Evolutionary conservation across 2,329 filamentous ascomycete species (phyloP), one percentile per base, ranked within the genome.

Genomic region (Apiospora malaysiana): DNA sequence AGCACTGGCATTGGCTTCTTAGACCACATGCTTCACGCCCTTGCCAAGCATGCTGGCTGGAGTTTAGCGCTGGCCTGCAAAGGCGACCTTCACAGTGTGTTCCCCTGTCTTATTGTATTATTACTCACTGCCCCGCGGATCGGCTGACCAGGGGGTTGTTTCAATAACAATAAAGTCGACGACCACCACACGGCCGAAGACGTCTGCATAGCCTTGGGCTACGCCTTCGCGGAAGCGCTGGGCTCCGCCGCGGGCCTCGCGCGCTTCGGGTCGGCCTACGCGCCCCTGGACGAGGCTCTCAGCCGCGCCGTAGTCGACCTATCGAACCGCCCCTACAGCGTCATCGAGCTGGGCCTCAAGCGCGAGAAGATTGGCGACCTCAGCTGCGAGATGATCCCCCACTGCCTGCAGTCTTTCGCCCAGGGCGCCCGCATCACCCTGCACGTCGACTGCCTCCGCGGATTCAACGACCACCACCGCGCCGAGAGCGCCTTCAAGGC

Each of bases 161-260:
- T 32, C 68, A 25, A 1, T 66, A 12, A 32, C 21, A 8, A 67
- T 73, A 68, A 73, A 95, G 94, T 99, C 81, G 96, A 99, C 84
- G 96, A 98, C 87, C 96, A 99, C 85, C 96, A 99, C 88, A 98
- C 95, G 10, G 93, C 95, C 74, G 96, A 99, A 86, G 96, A 99
- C 81, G 92, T 94, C 72, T 98, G 94, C 84, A 92, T 99, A 75
- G 94, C 95, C 18, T 90, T 99, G 27, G 96, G 96, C 67, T 86
- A 88, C 76, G 94, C 94, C 71, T 98, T 98, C 84, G 92, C 93
- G 78, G 82, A 87, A 67, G 94, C 95, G 21, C 89, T 99, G 56
- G 92, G 93, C 73, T 89, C 89, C 12, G 92, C 93, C 10, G 87
- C 91, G 40, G 96, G 95, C 23, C 90, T 98, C 67, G 93, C 94